Percentiles rank a stretch among this genome's conserved stretches.
phyloP scores from a whole-genome alignment of 75 land plant species.

The Pseudotsuga menziesii region DNA sequence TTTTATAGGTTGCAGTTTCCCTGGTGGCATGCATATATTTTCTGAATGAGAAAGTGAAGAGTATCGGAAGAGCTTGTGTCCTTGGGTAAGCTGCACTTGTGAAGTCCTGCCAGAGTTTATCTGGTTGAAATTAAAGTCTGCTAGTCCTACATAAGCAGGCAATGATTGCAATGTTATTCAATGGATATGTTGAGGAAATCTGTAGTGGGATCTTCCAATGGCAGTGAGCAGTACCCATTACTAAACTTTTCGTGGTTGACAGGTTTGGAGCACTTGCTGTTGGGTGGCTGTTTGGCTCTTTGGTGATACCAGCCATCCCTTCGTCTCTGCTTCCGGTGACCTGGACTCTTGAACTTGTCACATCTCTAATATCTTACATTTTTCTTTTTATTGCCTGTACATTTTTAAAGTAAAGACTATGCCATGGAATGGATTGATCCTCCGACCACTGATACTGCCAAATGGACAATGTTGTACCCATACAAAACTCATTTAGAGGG shows the following conservation, averaged over 20 bases:
- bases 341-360: conserved; percentile 76
- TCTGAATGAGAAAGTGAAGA: conserved; percentile 66
- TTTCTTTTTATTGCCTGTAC: conserved; percentile 82
- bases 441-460: no score
- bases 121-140: neutral
- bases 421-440: no score
- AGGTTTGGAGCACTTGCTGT: conserved; percentile 71
- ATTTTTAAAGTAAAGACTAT: conserved; percentile 63
- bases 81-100: conserved; percentile 44
- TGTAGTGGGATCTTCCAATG: neutral
- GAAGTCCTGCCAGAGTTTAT: neutral
- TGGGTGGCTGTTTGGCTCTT: conserved; percentile 87
- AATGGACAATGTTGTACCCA: no score
- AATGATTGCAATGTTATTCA: neutral
- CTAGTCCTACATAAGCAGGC: neutral
- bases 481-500: no score
- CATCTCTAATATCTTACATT: conserved; percentile 69
- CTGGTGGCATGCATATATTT: conserved; percentile 74
- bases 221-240: neutral
- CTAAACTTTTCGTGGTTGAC: conserved; percentile 10
- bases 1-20: conserved; percentile 63
- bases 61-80: conserved; percentile 54
- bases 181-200: neutral
- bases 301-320: conserved; percentile 62
- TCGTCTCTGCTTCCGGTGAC: conserved; percentile 42